Base-by-base conservation (phyloP, 75 land plant species). In the Gnetum montanum region DNA sequence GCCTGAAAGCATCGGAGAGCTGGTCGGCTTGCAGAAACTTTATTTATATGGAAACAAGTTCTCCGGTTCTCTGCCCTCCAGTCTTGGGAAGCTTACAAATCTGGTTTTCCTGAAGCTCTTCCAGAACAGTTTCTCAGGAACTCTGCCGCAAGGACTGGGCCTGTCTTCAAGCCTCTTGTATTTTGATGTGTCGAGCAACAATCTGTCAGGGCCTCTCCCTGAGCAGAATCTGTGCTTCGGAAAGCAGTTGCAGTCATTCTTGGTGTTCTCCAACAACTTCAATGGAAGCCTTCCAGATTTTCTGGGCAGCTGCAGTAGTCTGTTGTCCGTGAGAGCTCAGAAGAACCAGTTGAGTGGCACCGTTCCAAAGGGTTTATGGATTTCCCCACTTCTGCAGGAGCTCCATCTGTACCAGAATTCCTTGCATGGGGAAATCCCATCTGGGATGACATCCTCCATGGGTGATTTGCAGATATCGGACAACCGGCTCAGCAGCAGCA, bases 381-480 rank as follows among this genome's bases (percentile, higher is more conserved):
- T 66, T 31, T 63, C 49, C 24, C 23, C 12, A 24, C 54, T 43
- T 37, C 67, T 85, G 8, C 7, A 53, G 10, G 23, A 10, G 8
- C 4, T 79, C 15, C 43, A 58, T 48, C 34, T 78, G 31, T 47
- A 65, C 26, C 16, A 61, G 34, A 88, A 88, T 56, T 25, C 43
- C 7, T 66, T 88, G 57, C 29, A 70, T 15, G 94, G 90, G 19
- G n/a, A 36, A 43, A 71, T 84, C 4, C 81, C 85, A n/a, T n/a
- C n/a, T n/a, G n/a, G n/a, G n/a, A n/a, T 1, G 69, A 60, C 47
- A 16, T 1, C 43, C 43, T 3, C 3, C 18, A 15, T 84, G 8
- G 36, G 34, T 8, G 22, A 44, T 20, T 16, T 84, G 18, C 74
- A 84, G 37, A 54, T 78, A 1, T 7, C 35, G 23, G 43, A 81